Percentiles rank a stretch among this genome's conserved stretches.
phyloP scores from a whole-genome alignment of 31 red algal genomes.

The Odonthalia washingtoniensis region DNA sequence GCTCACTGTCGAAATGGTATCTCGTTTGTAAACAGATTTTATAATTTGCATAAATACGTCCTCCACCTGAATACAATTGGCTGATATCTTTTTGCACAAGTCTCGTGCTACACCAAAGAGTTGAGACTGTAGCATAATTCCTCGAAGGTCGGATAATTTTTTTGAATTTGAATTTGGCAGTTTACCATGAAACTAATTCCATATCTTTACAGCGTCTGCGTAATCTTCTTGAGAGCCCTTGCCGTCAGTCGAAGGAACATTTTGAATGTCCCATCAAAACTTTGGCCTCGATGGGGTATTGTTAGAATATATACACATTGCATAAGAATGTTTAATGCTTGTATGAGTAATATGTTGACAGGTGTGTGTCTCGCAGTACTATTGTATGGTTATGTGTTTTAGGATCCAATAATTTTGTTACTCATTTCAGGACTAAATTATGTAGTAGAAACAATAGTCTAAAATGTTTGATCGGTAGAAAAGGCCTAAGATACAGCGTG shows the following conservation, averaged over 20 bases:
- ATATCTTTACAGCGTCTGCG: not conserved
- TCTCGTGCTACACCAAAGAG: constrained; percentile 6
- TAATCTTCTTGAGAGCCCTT: constrained; percentile 16
- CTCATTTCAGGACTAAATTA: no score
- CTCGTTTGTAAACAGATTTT: not conserved
- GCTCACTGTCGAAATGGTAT: not conserved
- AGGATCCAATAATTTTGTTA: no score
- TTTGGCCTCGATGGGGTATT: not conserved
- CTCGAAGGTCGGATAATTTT: not conserved
- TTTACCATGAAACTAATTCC: constrained; percentile 25
- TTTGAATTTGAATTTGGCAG: not conserved
- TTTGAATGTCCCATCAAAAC: constrained; percentile 24
- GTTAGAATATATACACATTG: no score
- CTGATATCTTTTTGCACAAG: not conserved
- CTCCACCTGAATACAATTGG: not conserved
- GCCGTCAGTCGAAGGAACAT: constrained; percentile 30
- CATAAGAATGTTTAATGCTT: no score
- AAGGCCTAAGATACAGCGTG: no score
- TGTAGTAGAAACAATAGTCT: no score
- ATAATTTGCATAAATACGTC: not conserved
- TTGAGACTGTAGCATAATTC: constrained; percentile 15
- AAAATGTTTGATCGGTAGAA: no score
- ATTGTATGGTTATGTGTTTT: no score
- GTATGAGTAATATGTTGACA: no score
- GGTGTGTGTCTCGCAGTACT: no score